Evolutionary conservation across 305 asterid genomes (phyloP).

Genomic region (Fraxinus sp.): DNA sequence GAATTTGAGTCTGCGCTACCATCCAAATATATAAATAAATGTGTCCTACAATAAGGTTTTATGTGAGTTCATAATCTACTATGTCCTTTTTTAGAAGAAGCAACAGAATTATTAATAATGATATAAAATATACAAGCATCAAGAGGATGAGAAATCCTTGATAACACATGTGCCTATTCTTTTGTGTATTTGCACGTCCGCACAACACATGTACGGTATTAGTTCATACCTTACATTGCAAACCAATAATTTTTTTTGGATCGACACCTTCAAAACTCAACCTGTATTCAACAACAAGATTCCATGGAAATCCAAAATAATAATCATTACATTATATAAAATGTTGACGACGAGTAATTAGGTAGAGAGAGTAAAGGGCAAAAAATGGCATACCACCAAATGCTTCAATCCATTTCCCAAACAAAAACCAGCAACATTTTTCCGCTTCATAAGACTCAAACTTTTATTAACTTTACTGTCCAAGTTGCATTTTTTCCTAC

Average conservation of each 20-base stretch:
- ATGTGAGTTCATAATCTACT: not conserved
- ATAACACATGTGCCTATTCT: not conserved
- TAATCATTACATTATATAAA: conserved; percentile 5
- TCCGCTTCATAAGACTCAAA: conserved; percentile 39
- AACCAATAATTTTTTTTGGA: conserved; percentile 67
- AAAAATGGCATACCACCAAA: conserved; percentile 42
- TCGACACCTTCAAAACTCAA: conserved; percentile 67
- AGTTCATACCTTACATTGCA: conserved; percentile 72
- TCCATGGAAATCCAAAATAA: conserved; percentile 21
- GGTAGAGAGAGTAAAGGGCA: not conserved
- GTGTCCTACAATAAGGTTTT: not conserved
- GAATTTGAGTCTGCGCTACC: not conserved
- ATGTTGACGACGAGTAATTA: not conserved
- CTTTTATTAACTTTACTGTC: conserved; percentile 23
- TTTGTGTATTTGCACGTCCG: not conserved
- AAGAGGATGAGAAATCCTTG: not conserved
- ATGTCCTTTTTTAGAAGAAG: not conserved
- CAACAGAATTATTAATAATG: not conserved
- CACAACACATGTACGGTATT: conserved; percentile 11
- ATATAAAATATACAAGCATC: not conserved
- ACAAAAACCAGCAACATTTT: conserved; percentile 23
- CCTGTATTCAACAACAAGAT: conserved; percentile 43
- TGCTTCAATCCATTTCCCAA: conserved; percentile 32
- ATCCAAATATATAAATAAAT: conserved; percentile 8
- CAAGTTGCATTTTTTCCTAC: conserved; percentile 23